Evolutionary conservation across 1,284 basidiomycete species (phyloP), one percentile per base, ranked within the genome.

Genomic region (Apiotrichum gracile): DNA sequence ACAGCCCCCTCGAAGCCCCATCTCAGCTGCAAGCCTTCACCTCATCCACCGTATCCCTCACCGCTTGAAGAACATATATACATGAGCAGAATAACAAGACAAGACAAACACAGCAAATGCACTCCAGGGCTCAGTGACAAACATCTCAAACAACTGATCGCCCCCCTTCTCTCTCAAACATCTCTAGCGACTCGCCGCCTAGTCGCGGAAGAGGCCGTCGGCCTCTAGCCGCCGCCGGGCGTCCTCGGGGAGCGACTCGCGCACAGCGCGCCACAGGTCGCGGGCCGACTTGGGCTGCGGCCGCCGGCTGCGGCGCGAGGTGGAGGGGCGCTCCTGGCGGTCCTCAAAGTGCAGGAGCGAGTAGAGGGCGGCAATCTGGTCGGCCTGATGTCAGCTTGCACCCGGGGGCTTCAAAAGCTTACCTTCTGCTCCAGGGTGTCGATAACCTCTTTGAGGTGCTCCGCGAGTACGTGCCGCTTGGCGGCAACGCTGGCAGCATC

Each of bases 381-480:
- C 87, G 37, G 88, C 89, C 88, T 91, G 61, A 8, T 13, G 42
- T 56, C 16, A 46, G 45, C 19, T 21, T 5, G 17, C 24, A 10
- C 22, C 27, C 33, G 5, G 6, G n/a, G n/a, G 29, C 19, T 22
- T 19, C 45, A 21, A 25, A 58, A n/a, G n/a, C 67, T 51, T 60
- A 87, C 89, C 83, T 91, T 92, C 63, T 84, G 82, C 66, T 94
- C 92, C 27, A 96, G 78, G 41, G 86, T 80, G 70, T 92, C 88
- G 45, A 96, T 88, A 17, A 94, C 88, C 67, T 93, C 88, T 39
- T 83, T 84, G 52, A 96, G 78, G 70, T 92, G 91, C 56, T 84
- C 82, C 0, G 91, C 89, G 25, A 94, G 78, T 10, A 86, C 80
- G 59, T 88, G 87, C 29, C 91, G 80, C 69, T 88, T 88, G 19